A percentile compares a stretch with the other conserved stretches of the same genome.
phyloP scores from a whole-genome alignment of 176 grass and related monocot species.

The Elaeis guineensis region DNA sequence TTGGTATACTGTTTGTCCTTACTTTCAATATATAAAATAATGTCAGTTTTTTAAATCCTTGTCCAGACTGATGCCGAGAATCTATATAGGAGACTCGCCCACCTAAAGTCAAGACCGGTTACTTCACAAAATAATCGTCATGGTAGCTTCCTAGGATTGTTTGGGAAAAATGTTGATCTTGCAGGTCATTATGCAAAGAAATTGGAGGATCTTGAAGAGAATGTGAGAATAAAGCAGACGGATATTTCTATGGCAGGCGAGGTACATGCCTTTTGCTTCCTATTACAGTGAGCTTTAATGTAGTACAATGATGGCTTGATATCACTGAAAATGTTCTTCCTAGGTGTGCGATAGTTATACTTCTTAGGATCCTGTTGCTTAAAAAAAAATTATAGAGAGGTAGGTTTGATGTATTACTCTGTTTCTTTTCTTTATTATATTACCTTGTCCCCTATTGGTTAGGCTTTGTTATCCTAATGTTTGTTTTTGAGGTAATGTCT shows the following conservation, averaged over 20 bases:
- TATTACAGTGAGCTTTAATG: slow-evolving; percentile 1
- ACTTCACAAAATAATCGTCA: slow-evolving; percentile 21
- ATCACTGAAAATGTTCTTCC: too few relatives aligned
- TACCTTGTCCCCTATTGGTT: too few relatives aligned
- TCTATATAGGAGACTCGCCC: slow-evolving; percentile 57
- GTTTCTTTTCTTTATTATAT: too few relatives aligned
- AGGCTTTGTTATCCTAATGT: too few relatives aligned
- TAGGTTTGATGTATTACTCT: too few relatives aligned
- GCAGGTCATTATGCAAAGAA: slow-evolving; percentile 46
- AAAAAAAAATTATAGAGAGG: too few relatives aligned
- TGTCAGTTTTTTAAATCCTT: slow-evolving; percentile 20
- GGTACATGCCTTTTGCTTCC: slow-evolving; percentile 35
- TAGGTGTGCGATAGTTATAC: too few relatives aligned
- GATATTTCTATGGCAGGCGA: slow-evolving; percentile 44
- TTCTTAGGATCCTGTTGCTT: too few relatives aligned
- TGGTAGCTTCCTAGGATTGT: slow-evolving; percentile 47
- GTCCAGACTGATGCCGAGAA: slow-evolving; percentile 70
- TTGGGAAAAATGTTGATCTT: slow-evolving; percentile 44
- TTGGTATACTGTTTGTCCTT: too few relatives aligned
- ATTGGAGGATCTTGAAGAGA: slow-evolving; percentile 75
- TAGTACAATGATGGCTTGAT: background rate
- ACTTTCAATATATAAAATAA: slow-evolving; percentile 6
- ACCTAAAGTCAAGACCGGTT: slow-evolving; percentile 40
- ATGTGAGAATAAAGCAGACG: slow-evolving; percentile 79
- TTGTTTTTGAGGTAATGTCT: too few relatives aligned